phyloP scores from a whole-genome alignment of 345 rosid genomes.

The Moricandia moricandioides region DNA sequence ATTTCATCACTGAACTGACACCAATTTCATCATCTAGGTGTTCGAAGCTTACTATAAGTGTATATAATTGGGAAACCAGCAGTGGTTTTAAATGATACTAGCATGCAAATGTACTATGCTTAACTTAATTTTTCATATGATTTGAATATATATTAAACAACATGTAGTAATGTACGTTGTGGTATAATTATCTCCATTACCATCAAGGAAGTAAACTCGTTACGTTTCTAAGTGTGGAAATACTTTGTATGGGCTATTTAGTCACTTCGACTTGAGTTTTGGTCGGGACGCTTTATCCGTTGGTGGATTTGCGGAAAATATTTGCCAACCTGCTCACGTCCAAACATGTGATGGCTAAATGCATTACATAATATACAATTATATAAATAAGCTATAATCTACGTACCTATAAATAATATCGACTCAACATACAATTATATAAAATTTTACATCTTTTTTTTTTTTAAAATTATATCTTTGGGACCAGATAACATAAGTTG shows the following conservation, averaged over 20 bases:
- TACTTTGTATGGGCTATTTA: not conserved
- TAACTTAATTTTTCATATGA: not conserved
- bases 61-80: not conserved
- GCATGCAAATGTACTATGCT: not conserved
- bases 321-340: not conserved
- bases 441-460: no score
- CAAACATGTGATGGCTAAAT: not conserved
- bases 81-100: not conserved
- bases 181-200: not conserved
- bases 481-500: not conserved
- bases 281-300: not conserved
- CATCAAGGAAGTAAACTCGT: not conserved
- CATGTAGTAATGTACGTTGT: not conserved
- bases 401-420: not conserved
- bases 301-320: not conserved
- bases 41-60: not conserved
- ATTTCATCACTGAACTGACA: slow-evolving; percentile 14
- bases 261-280: not conserved
- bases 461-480: not conserved
- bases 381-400: not conserved
- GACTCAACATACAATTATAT: not conserved
- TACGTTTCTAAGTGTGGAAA: not conserved
- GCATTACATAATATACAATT: not conserved
- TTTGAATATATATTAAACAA: not conserved
- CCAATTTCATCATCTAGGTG: slow-evolving; percentile 13